Base-by-base conservation (phyloP, 345 rosid species). In the Populus tremula region DNA sequence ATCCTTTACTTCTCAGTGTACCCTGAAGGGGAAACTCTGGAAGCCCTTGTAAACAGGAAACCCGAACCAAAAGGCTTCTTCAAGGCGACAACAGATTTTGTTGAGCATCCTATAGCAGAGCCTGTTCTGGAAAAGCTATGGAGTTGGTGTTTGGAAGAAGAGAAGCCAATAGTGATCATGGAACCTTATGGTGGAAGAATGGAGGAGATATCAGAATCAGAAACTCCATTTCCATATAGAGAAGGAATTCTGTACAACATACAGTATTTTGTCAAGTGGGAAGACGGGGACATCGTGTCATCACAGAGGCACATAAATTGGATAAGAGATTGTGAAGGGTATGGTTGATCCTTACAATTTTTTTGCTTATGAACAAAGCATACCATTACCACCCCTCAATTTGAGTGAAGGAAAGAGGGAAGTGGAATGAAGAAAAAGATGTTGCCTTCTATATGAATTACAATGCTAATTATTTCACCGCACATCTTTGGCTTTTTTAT, bases 191-290 rank as follows among this genome's bases (percentile, higher is more conserved):
- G 59, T 18, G 63, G 63, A 18, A 18, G 63, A 56, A 56, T 56
- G 63, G 25, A 56, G 25, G 63, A 56, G 8, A 56, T 56, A 47
- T 53, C 65, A 17, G 79, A 75, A 75, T 64, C 83, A 41, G 43
- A 76, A 20, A 66, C 67, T 38, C 68, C 83, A 0, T 80, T 80
- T 25, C 79, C 83, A 9, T 76, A 76, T 29, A 64, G 79, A 47
- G 72, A 70, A 76, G 83, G 73, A 3, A 43, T 50, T 33, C 36
- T 76, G 64, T 80, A 71, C 68, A 80, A 54, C 77, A 71, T 80
- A 64, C 76, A 80, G 53, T 80, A 80, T 67, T 17, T 80, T 21
- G 83, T 75, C n/a, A 75, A 75, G 67, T 79, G 78, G 82, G 74
- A 41, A 11, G 54, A 4, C 5, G 69, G 69, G 38, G 71, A 20